Conservation (phyloP, 2,329 filamentous ascomycete genomes). For the Neonectria hederae region DNA sequence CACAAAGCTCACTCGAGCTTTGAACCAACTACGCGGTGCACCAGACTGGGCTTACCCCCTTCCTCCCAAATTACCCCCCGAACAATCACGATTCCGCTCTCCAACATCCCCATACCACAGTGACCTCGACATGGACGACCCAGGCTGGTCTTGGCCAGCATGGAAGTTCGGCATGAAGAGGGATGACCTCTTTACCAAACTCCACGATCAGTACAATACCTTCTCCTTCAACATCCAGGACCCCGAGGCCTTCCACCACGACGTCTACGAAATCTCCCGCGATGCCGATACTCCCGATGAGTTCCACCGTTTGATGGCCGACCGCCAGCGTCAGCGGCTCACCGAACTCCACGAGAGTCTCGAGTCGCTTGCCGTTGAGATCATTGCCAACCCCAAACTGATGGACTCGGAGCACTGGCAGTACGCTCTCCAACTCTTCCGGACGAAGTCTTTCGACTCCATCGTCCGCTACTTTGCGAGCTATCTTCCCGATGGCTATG, state of each 20-base stretch:
- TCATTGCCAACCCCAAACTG: slow-evolving; percentile 67
- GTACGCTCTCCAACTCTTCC: slow-evolving; percentile 66
- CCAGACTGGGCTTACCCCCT: slow-evolving; percentile 34
- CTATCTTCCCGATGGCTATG: slow-evolving; percentile 63
- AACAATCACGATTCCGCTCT: slow-evolving; percentile 25
- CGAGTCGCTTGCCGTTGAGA: slow-evolving; percentile 67
- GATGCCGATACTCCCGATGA: slow-evolving; percentile 60
- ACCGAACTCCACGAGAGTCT: slow-evolving; percentile 65
- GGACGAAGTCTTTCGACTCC: slow-evolving; percentile 67
- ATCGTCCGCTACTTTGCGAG: slow-evolving; percentile 69
- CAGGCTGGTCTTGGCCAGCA: slow-evolving; percentile 63
- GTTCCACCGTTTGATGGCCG: slow-evolving; percentile 63
- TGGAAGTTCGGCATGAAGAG: slow-evolving; percentile 72
- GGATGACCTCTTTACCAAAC: slow-evolving; percentile 65
- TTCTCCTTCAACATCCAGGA: slow-evolving; percentile 65
- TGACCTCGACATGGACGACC: slow-evolving; percentile 67
- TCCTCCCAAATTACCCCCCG: slow-evolving; percentile 32
- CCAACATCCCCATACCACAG: slow-evolving; percentile 48
- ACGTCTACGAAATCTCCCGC: slow-evolving; percentile 67
- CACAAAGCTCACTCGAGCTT: slow-evolving; percentile 40
- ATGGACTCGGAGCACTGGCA: slow-evolving; percentile 69
- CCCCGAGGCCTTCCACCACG: slow-evolving; percentile 68
- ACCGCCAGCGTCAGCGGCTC: slow-evolving; percentile 63
- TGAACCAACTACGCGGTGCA: slow-evolving; percentile 28
- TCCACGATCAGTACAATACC: slow-evolving; percentile 70